phyloP scores from a whole-genome alignment of 495 filamentous ascomycete genomes.

The Penicillium flavigenum region DNA sequence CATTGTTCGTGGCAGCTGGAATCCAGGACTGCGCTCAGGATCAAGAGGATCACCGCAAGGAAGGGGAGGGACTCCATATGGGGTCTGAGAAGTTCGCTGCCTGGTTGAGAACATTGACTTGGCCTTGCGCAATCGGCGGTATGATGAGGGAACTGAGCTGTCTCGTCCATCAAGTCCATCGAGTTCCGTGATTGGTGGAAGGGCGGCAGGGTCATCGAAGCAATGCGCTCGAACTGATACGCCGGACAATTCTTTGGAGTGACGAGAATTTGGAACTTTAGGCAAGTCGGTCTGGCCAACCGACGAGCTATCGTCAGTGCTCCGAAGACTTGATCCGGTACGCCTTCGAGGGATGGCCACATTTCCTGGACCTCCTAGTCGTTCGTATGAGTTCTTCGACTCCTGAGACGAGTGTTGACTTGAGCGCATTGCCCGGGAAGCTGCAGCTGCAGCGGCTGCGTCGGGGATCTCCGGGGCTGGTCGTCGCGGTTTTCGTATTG shows the following conservation, averaged over 20 bases:
- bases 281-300: constrained; percentile 1
- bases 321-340: constrained; percentile 17
- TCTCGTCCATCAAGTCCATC: constrained; percentile 57
- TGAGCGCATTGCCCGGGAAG: constrained; percentile 64
- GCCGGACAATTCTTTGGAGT: neutral
- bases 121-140: constrained; percentile 69
- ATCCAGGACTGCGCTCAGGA: constrained; percentile 23
- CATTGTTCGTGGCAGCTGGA: constrained; percentile 34
- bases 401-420: constrained; percentile 42
- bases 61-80: constrained; percentile 23
- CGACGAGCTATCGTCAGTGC: constrained; percentile 12
- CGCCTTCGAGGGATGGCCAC: constrained; percentile 40
- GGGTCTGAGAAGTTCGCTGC: constrained; percentile 37
- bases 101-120: constrained; percentile 67
- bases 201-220: constrained; percentile 21
- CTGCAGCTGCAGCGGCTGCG: constrained; percentile 58
- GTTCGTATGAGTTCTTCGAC: constrained; percentile 32
- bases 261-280: constrained; percentile 9
- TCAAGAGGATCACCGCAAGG: constrained; percentile 15
- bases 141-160: constrained; percentile 68
- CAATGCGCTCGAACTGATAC: constrained; percentile 11
- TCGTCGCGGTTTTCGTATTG: constrained; percentile 44
- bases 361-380: constrained; percentile 36
- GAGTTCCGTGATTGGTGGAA: constrained; percentile 40
- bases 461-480: constrained; percentile 48